Percentiles rank a stretch among this genome's conserved stretches.
Evolutionary conservation across 225 moss, liverwort and hornwort genomes (phyloP).

Genomic region (Straminergon stramineum): DNA sequence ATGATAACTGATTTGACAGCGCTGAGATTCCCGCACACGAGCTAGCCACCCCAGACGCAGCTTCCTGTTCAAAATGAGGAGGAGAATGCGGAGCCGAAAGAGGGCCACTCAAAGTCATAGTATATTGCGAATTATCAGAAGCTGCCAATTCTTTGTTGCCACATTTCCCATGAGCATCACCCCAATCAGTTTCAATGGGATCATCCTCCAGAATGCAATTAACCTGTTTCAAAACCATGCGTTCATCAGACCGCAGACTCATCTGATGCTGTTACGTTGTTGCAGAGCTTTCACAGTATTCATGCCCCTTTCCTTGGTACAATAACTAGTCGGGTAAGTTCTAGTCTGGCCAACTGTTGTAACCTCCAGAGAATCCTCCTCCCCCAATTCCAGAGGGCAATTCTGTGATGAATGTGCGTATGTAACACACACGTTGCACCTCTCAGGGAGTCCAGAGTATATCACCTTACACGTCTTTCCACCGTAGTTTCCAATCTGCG

Average conservation of each 20-base stretch:
- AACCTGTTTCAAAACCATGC: background rate
- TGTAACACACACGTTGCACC: background rate
- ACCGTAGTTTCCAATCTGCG: background rate
- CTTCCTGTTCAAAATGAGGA: background rate
- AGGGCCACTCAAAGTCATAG: conserved; percentile 8
- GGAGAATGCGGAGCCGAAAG: conserved; percentile 10
- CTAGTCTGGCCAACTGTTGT: background rate
- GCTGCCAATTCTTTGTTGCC: background rate
- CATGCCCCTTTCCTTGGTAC: background rate
- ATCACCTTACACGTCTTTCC: conserved; percentile 6
- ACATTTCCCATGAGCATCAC: background rate
- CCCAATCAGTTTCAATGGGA: background rate
- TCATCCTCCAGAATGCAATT: background rate
- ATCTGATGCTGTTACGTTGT: background rate
- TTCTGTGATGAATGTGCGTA: background rate
- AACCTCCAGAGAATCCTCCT: background rate
- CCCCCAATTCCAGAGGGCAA: background rate
- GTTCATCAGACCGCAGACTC: background rate
- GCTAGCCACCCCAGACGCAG: background rate
- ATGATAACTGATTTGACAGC: background rate
- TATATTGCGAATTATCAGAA: background rate
- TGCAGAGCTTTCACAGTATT: background rate
- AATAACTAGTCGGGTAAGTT: background rate
- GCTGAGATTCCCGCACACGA: background rate
- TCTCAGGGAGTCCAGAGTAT: background rate